A percentile compares a stretch with the other conserved stretches of the same genome.
Evolutionary conservation across 192 early-diverging fungal species (phyloP).

Genomic region (Coemansia sp.): DNA sequence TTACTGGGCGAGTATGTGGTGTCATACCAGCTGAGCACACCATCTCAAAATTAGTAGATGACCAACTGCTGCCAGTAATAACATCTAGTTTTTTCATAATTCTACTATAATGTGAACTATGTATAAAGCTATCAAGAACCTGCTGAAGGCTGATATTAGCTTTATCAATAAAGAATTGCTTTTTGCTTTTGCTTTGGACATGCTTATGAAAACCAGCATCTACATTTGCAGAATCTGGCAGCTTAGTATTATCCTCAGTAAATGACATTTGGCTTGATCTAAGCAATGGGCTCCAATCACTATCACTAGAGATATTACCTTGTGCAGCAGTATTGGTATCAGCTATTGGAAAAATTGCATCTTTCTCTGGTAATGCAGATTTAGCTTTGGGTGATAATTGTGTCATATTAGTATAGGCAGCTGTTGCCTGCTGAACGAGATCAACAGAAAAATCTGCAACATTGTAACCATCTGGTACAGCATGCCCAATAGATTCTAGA

Average conservation of each 20-base stretch:
- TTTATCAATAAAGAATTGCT: conserved; percentile 29
- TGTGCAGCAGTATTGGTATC: neutral
- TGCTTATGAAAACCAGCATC: neutral
- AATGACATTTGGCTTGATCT: conserved; percentile 15
- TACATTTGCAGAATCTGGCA: neutral
- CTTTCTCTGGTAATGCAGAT: neutral
- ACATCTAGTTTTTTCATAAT: conserved; percentile 18
- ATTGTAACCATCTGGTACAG: conserved; percentile 83
- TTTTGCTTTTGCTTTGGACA: neutral
- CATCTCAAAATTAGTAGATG: conserved; percentile 32
- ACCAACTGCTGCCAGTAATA: conserved; percentile 26
- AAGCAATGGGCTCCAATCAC: conserved; percentile 33
- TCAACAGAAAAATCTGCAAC: conserved; percentile 76
- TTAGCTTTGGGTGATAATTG: neutral
- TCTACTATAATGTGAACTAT: conserved; percentile 11
- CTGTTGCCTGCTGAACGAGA: conserved; percentile 42
- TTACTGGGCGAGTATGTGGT: conserved; percentile 34
- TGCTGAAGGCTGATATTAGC: conserved; percentile 21
- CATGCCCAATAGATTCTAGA: conserved; percentile 71
- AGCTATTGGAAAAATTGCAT: neutral
- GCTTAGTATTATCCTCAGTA: neutral
- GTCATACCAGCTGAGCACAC: conserved; percentile 28
- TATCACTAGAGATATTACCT: conserved; percentile 7
- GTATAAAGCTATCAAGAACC: conserved; percentile 23
- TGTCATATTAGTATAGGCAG: neutral